Percentiles rank a stretch among this genome's conserved stretches.
These are phyloP conservation scores for Cladophialophora exuberans DNA, from an alignment of 2,329 filamentous ascomycete species.

Conservation along the genomic window DNA sequence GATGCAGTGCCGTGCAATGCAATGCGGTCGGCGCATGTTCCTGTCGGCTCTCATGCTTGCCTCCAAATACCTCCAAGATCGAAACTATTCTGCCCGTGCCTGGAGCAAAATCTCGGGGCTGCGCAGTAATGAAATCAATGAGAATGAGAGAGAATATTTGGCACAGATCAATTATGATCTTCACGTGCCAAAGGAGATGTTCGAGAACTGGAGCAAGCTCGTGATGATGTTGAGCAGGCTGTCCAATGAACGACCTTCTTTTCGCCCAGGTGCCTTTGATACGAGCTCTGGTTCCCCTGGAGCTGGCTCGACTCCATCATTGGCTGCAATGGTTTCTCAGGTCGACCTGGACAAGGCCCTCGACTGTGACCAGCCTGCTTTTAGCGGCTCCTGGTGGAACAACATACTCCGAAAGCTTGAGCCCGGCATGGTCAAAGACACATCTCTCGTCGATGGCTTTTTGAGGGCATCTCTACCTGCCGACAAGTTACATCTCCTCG, in stretches of 20 bases:
- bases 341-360: conserved; percentile 16
- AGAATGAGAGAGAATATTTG: conserved; percentile 92
- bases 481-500: conserved; percentile 13
- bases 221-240: conserved; percentile 62
- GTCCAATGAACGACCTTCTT: conserved; percentile 24
- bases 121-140: conserved; percentile 90
- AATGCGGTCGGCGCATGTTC: conserved; percentile 97
- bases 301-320: conserved; percentile 12
- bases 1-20: conserved; percentile 66
- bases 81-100: conserved; percentile 94
- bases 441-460: conserved; percentile 22
- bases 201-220: conserved; percentile 92
- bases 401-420: conserved; percentile 23
- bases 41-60: conserved; percentile 91
- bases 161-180: conserved; percentile 90
- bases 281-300: conserved; percentile 13
- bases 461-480: conserved; percentile 14
- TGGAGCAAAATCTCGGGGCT: conserved; percentile 99
- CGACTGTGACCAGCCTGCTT: neutral
- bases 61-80: conserved; percentile 96
- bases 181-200: conserved; percentile 85
- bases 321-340: conserved; percentile 25
- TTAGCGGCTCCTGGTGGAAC: conserved; percentile 27
- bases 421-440: conserved; percentile 24
- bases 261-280: conserved; percentile 1